These are phyloP conservation scores for Wickerhamiella vanderwaltii DNA, from an alignment of 805 yeast genomes.

Conservation along the genomic window DNA sequence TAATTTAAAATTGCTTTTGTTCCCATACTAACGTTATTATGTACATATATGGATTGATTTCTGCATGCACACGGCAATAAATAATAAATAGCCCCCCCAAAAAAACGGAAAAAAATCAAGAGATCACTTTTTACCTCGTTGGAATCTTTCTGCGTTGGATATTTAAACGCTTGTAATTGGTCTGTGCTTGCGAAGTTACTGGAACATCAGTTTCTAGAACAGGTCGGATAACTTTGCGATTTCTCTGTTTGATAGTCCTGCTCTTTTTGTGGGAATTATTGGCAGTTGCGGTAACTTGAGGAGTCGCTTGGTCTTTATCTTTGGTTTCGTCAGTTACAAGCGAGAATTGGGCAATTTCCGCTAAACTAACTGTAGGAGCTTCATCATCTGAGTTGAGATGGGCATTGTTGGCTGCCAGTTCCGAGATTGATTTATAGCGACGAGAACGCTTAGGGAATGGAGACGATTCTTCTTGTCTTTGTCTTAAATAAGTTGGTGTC, in stretches of 20 bases:
- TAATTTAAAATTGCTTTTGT: conserved; percentile 16
- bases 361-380: conserved; percentile 19
- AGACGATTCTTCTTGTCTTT: conserved; percentile 6
- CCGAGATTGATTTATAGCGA: conserved; percentile 4
- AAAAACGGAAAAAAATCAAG: neutral
- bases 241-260: conserved; percentile 21
- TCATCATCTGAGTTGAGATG: conserved; percentile 12
- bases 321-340: conserved; percentile 7
- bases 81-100: no score
- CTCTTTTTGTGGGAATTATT: conserved; percentile 29
- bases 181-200: conserved; percentile 4
- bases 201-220: conserved; percentile 12
- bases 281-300: conserved; percentile 17
- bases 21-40: no score
- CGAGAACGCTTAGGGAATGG: conserved; percentile 5
- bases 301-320: conserved; percentile 22
- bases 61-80: no score
- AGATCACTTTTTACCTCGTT: neutral
- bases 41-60: no score
- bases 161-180: conserved; percentile 12
- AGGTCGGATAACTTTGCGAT: conserved; percentile 21
- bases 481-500: conserved; percentile 13
- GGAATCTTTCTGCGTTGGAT: conserved; percentile 11
- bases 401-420: neutral
- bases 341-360: conserved; percentile 12